A percentile compares a stretch with the other conserved stretches of the same genome.
These are phyloP conservation scores for Wickerhamiella nectarea DNA, from an alignment of 805 yeast genomes.

Conservation along the genomic window DNA sequence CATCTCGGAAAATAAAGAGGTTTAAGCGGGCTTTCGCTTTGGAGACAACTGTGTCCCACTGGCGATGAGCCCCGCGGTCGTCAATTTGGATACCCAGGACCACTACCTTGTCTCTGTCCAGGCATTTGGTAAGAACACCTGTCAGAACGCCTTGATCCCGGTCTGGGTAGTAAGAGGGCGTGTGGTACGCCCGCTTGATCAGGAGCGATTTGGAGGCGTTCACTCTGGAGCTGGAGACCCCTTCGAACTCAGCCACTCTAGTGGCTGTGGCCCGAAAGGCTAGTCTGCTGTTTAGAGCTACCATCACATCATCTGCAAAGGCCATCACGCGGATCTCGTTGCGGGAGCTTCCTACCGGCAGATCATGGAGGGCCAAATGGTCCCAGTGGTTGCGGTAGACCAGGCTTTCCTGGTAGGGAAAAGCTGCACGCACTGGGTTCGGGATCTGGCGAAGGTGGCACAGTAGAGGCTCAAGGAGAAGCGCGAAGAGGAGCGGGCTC, in stretches of 20 bases:
- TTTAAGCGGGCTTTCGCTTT: not conserved
- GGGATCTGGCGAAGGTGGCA: not conserved
- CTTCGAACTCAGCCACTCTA: not conserved
- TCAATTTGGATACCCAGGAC: not conserved
- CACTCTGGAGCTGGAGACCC: not conserved
- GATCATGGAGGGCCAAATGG: too few species aligned
- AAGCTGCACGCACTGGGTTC: not conserved
- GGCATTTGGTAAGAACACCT: not conserved
- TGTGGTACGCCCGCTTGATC: not conserved
- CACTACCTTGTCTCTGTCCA: not conserved
- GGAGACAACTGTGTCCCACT: not conserved
- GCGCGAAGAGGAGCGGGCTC: not conserved
- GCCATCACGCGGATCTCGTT: not conserved
- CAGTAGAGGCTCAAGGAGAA: not conserved
- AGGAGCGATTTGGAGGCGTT: not conserved
- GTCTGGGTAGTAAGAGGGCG: not conserved
- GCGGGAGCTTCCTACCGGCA: not conserved
- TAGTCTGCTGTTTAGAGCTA: not conserved
- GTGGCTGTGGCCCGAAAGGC: not conserved
- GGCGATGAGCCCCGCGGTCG: not conserved
- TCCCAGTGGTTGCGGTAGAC: too few species aligned
- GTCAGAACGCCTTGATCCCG: not conserved
- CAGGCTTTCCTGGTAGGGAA: not conserved
- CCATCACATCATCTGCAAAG: conserved; percentile 1
- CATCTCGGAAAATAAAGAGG: not conserved